These are phyloP conservation scores for Lepiota brunneoincarnata DNA, from an alignment of 768 basidiomycete genomes.

Conservation along the genomic window DNA sequence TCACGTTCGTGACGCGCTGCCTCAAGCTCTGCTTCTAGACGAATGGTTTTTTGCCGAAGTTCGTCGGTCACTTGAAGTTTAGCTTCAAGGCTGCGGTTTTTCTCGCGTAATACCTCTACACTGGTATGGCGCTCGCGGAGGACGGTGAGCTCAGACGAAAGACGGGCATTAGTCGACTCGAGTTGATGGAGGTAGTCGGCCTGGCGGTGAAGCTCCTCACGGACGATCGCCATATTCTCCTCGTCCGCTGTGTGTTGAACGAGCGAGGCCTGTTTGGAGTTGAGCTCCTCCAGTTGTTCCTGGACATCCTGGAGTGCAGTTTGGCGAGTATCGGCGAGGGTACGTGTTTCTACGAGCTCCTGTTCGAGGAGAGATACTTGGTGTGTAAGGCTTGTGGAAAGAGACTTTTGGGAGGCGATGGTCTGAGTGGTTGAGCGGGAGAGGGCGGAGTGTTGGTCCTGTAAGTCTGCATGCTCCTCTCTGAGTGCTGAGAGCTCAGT, in stretches of 20 bases:
- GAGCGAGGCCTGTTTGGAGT: constrained; percentile 28
- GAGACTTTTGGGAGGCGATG: constrained; percentile 47
- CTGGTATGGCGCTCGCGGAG: constrained; percentile 54
- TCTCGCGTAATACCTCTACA: constrained; percentile 71
- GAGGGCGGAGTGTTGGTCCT: constrained; percentile 51
- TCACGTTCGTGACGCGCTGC: constrained; percentile 55
- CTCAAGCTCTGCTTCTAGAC: constrained; percentile 64
- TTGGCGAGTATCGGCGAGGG: constrained; percentile 39
- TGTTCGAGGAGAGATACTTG: constrained; percentile 45
- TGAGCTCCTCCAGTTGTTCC: constrained; percentile 44
- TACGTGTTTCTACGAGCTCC: constrained; percentile 42
- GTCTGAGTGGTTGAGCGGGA: constrained; percentile 47
- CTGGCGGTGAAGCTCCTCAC: constrained; percentile 68
- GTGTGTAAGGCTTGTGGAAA: constrained; percentile 45
- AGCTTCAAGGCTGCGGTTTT: constrained; percentile 62
- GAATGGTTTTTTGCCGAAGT: constrained; percentile 51
- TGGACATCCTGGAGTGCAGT: constrained; percentile 43
- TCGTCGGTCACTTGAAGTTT: constrained; percentile 51
- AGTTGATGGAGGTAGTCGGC: constrained; percentile 56
- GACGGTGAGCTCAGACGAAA: constrained; percentile 49
- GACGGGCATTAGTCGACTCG: constrained; percentile 55
- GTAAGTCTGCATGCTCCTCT: constrained; percentile 59
- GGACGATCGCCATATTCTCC: constrained; percentile 57
- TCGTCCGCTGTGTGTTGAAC: constrained; percentile 32
- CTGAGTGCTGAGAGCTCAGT: constrained; percentile 44